These are phyloP conservation scores for Candida lessepsii DNA, from an alignment of 805 yeast species.

Conservation along the genomic window DNA sequence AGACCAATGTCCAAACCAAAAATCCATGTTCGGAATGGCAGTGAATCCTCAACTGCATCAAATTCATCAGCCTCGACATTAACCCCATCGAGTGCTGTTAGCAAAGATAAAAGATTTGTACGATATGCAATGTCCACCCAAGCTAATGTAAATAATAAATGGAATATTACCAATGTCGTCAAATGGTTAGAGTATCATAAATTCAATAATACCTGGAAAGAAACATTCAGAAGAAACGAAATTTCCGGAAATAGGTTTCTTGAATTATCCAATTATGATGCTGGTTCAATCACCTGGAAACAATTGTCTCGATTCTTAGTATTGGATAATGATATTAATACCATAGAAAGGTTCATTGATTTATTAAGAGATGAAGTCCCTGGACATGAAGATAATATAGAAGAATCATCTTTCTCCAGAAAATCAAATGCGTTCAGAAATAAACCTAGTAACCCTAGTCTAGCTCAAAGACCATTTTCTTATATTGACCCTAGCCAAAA, in stretches of 20 bases:
- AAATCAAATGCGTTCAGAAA: slow-evolving; percentile 32
- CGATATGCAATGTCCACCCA: slow-evolving; percentile 43
- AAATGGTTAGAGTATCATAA: slow-evolving; percentile 67
- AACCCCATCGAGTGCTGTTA: slow-evolving; percentile 26
- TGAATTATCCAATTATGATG: slow-evolving; percentile 65
- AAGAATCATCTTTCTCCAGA: slow-evolving; percentile 15
- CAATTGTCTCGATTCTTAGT: slow-evolving; percentile 34
- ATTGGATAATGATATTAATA: slow-evolving; percentile 46
- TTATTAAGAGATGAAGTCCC: slow-evolving; percentile 19
- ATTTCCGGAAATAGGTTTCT: slow-evolving; percentile 64
- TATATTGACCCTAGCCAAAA: slow-evolving; percentile 33
- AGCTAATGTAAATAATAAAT: slow-evolving; percentile 41
- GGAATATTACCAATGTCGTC: slow-evolving; percentile 69
- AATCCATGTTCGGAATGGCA: slow-evolving; percentile 26
- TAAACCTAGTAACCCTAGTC: slow-evolving; percentile 19
- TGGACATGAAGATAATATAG: slow-evolving; percentile 9
- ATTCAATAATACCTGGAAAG: slow-evolving; percentile 75
- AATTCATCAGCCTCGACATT: slow-evolving; percentile 31
- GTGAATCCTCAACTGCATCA: slow-evolving; percentile 34
- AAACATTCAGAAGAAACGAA: slow-evolving; percentile 54
- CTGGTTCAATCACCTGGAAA: slow-evolving; percentile 44
- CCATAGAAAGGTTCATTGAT: slow-evolving; percentile 49
- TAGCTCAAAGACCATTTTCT: slow-evolving; percentile 36
- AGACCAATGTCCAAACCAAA: slow-evolving; percentile 1
- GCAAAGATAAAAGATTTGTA: slow-evolving; percentile 40